Percentiles rank a stretch among this genome's conserved stretches.
Evolutionary conservation across 345 rosid genomes (phyloP).

Genomic region (Hypericum perforatum): DNA sequence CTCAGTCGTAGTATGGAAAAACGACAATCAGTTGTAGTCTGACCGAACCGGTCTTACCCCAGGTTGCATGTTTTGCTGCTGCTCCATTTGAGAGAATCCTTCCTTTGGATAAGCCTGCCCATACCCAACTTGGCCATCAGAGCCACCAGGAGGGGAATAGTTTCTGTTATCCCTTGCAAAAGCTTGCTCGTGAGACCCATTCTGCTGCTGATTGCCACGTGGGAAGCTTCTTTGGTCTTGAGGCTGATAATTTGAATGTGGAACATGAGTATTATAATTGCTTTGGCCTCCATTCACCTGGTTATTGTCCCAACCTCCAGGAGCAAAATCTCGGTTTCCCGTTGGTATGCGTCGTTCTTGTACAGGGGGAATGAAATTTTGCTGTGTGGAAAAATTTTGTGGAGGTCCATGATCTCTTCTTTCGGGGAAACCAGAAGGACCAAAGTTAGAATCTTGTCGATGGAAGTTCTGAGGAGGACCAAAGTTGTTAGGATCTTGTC

Average conservation of each 20-base stretch:
- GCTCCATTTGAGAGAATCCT: conserved; percentile 30
- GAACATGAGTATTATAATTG: conserved; percentile 22
- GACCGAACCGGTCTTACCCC: no score
- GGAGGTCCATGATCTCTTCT: conserved; percentile 1
- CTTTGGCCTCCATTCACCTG: conserved; percentile 29
- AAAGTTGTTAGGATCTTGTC: conserved; percentile 1
- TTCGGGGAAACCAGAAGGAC: conserved; percentile 10
- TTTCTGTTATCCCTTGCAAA: conserved; percentile 25
- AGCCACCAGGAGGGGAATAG: conserved; percentile 27
- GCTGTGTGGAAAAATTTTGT: background rate
- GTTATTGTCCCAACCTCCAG: conserved; percentile 21
- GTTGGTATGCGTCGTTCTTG: conserved; percentile 30
- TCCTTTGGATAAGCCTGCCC: conserved; percentile 20
- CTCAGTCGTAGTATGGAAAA: no score
- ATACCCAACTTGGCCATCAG: conserved; percentile 24
- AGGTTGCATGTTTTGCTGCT: conserved; percentile 21
- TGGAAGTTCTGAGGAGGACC: conserved; percentile 1
- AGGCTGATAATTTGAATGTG: background rate
- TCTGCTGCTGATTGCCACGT: background rate
- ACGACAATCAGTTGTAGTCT: no score
- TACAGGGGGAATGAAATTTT: conserved; percentile 16
- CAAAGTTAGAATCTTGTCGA: conserved; percentile 22
- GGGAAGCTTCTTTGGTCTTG: background rate
- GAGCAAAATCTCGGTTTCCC: conserved; percentile 31
- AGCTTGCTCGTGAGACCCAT: background rate